Evolutionary conservation across 495 filamentous ascomycete species (phyloP).

Genomic region (Lineolata rhizophorae): DNA sequence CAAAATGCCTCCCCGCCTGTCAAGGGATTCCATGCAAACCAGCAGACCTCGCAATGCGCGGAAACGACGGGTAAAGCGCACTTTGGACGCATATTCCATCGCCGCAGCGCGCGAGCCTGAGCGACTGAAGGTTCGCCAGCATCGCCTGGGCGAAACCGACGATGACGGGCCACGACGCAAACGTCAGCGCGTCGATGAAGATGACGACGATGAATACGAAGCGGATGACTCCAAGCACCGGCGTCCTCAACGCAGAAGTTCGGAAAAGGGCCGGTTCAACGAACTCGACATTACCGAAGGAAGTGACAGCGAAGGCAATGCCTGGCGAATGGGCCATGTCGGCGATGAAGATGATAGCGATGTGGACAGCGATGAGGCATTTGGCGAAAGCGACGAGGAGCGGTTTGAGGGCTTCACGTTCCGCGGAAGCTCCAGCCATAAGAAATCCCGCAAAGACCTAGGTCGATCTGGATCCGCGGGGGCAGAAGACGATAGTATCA

Average conservation of each 20-base stretch:
- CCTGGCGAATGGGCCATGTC: constrained; percentile 64
- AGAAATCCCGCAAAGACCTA: constrained; percentile 12
- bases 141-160: constrained; percentile 36
- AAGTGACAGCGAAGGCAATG: constrained; percentile 70
- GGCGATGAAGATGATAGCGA: constrained; percentile 25
- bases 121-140: constrained; percentile 26
- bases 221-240: constrained; percentile 15
- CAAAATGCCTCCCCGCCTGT: constrained; percentile 12
- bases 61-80: too few relatives aligned
- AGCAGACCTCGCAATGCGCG: too few relatives aligned
- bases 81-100: constrained; percentile 67
- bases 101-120: constrained; percentile 40
- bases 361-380: constrained; percentile 80
- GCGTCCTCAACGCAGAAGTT: constrained; percentile 17
- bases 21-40: too few relatives aligned
- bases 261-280: constrained; percentile 16
- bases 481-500: constrained; percentile 19
- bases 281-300: constrained; percentile 27
- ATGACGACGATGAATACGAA: constrained; percentile 30
- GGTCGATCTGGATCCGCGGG: constrained; percentile 13
- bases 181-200: constrained; percentile 17
- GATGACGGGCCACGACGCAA: constrained; percentile 24
- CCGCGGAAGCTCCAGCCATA: constrained; percentile 15
- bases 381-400: constrained; percentile 45
- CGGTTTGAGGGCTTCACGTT: constrained; percentile 19